A percentile compares a stretch with the other conserved stretches of the same genome.
phyloP scores from a whole-genome alignment of 2,329 filamentous ascomycete genomes.

The Fusarium sororula region DNA sequence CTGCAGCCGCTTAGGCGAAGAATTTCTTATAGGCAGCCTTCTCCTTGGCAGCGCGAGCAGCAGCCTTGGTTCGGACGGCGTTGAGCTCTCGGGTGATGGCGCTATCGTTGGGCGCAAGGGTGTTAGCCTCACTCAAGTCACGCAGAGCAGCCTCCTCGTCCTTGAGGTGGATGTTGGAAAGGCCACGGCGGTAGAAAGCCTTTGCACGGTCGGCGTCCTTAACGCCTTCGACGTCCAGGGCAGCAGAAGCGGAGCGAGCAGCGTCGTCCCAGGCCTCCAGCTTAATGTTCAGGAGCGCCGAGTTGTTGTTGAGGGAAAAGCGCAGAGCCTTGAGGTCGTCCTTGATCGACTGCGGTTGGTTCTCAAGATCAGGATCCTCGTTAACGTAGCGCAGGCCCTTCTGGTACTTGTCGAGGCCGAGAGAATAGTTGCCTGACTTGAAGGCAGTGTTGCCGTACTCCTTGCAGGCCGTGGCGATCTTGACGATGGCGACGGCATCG shows the following conservation, averaged over 20 bases:
- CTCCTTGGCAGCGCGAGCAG: slow-evolving; percentile 82
- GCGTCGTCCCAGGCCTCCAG: slow-evolving; percentile 76
- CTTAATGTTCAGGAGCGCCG: slow-evolving; percentile 86
- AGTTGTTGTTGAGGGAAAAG: slow-evolving; percentile 89
- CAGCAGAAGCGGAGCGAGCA: slow-evolving; percentile 74
- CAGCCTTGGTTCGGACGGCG: slow-evolving; percentile 78
- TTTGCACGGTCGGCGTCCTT: slow-evolving; percentile 86
- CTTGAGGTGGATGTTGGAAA: slow-evolving; percentile 79
- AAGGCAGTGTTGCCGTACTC: slow-evolving; percentile 92
- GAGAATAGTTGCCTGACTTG: slow-evolving; percentile 75
- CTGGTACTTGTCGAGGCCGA: slow-evolving; percentile 90
- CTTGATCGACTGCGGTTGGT: slow-evolving; percentile 74
- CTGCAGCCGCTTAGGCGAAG: slow-evolving; percentile 64
- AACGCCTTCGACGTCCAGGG: slow-evolving; percentile 72
- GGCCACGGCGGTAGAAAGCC: slow-evolving; percentile 83
- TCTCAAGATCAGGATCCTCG: slow-evolving; percentile 80
- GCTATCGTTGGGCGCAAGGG: slow-evolving; percentile 77
- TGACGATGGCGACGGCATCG: slow-evolving; percentile 73
- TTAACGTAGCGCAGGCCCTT: slow-evolving; percentile 91
- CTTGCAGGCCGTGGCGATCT: slow-evolving; percentile 87
- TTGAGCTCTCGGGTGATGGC: slow-evolving; percentile 79
- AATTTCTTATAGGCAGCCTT: slow-evolving; percentile 94
- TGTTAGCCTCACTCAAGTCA: slow-evolving; percentile 79
- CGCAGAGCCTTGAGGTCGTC: slow-evolving; percentile 76
- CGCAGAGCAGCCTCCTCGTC: slow-evolving; percentile 84